These are phyloP conservation scores for Lasiosphaeria miniovina DNA, from an alignment of 495 filamentous ascomycete species.

Conservation along the genomic window DNA sequence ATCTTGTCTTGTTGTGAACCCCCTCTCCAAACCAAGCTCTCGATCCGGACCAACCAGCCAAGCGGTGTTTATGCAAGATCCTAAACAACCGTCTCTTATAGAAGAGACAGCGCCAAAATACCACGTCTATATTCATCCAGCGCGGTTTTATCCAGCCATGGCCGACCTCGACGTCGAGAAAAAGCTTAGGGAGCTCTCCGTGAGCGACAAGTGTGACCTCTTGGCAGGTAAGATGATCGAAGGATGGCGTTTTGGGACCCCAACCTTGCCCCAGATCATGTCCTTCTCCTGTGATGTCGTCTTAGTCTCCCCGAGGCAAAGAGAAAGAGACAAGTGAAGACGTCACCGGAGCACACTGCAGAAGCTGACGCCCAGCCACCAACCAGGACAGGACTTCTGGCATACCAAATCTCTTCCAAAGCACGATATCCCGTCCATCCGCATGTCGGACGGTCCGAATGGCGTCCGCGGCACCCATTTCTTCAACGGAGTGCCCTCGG, in stretches of 20 bases:
- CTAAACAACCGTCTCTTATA: not conserved
- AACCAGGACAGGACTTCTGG: constrained; percentile 61
- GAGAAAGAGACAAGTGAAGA: not conserved
- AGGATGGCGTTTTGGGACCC: not conserved
- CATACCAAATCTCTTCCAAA: constrained; percentile 57
- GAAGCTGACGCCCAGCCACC: not conserved
- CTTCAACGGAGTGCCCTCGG: constrained; percentile 66
- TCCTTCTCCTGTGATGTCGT: too few relatives aligned
- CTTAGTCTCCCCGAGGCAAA: too few relatives aligned
- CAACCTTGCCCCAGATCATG: not conserved
- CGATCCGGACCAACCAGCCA: too few relatives aligned
- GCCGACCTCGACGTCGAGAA: constrained; percentile 60
- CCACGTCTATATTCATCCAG: not conserved
- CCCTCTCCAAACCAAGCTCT: too few relatives aligned
- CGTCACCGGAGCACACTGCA: not conserved
- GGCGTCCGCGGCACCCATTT: constrained; percentile 71
- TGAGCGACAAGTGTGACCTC: constrained; percentile 61
- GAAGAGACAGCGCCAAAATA: not conserved
- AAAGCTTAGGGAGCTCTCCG: constrained; percentile 57
- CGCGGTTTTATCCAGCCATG: constrained; percentile 35
- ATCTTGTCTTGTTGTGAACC: too few relatives aligned
- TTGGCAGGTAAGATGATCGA: constrained; percentile 48
- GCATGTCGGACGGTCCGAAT: constrained; percentile 72
- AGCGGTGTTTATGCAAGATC: not conserved
- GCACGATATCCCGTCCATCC: constrained; percentile 59